phyloP scores from a whole-genome alignment of 2,329 filamentous ascomycete species.

The Fusarium sp. region DNA sequence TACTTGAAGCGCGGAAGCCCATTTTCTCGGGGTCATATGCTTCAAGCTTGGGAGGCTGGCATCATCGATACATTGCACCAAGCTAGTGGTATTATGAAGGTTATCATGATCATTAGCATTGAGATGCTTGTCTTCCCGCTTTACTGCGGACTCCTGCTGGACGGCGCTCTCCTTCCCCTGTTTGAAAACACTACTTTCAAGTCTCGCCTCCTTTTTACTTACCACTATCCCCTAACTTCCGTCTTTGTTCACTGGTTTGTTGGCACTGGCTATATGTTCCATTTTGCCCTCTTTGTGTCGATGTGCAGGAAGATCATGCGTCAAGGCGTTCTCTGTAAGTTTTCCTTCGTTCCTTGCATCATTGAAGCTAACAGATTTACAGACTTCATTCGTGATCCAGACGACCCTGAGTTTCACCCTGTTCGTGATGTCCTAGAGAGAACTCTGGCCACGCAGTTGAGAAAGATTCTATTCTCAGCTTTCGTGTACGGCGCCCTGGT shows the following conservation, averaged over 20 bases:
- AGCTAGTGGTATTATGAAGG: constrained; percentile 96
- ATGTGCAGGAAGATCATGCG: constrained; percentile 99
- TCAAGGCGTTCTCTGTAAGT: constrained; percentile 88
- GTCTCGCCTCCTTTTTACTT: constrained; percentile 81
- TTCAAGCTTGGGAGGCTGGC: constrained; percentile 75
- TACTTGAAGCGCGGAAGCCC: constrained; percentile 81
- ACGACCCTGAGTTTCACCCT: constrained; percentile 97
- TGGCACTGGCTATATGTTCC: constrained; percentile 99
- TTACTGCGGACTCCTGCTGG: constrained; percentile 92
- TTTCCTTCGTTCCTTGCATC: background rate
- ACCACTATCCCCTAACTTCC: constrained; percentile 83
- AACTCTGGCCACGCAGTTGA: constrained; percentile 88
- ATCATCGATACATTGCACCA: constrained; percentile 87
- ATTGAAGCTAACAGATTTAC: constrained; percentile 17
- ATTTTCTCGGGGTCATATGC: constrained; percentile 66
- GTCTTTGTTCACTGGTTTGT: constrained; percentile 99
- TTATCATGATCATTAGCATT: constrained; percentile 97
- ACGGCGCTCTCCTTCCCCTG: constrained; percentile 86
- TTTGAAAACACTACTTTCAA: constrained; percentile 83
- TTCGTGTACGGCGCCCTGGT: constrained; percentile 95
- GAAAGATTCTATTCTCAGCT: constrained; percentile 96
- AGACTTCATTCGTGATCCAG: constrained; percentile 97
- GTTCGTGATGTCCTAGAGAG: constrained; percentile 96
- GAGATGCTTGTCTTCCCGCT: constrained; percentile 98
- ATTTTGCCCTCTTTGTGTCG: constrained; percentile 97